phyloP scores from a whole-genome alignment of 2,329 filamentous ascomycete species.

The Ilyonectria mors-panacis region DNA sequence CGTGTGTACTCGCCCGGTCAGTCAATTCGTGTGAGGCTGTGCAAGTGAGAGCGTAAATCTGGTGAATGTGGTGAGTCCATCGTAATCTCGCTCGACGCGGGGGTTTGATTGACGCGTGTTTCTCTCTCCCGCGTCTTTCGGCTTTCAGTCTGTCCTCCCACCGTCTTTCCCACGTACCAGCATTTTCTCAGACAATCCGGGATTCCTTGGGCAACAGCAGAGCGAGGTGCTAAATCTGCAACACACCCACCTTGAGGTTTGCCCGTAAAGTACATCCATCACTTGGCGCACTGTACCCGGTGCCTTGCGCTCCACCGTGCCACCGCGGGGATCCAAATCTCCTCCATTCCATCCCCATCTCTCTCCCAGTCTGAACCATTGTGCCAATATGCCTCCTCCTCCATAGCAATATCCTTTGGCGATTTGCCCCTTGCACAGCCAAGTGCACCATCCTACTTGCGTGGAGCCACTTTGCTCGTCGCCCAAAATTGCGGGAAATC shows the following conservation, averaged over 20 bases:
- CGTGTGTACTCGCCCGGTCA: neutral
- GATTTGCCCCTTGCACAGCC: conserved; percentile 3
- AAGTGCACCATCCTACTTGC: conserved; percentile 11
- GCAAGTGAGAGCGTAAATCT: neutral
- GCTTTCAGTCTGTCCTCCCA: neutral
- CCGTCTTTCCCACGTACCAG: neutral
- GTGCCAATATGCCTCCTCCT: neutral
- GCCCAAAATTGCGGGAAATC: conserved; percentile 18
- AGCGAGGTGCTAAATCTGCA: neutral
- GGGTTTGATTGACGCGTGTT: conserved; percentile 18
- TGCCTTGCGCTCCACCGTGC: neutral
- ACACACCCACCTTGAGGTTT: neutral
- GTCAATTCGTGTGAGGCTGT: conserved; percentile 8
- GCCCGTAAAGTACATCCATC: neutral
- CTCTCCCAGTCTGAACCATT: neutral
- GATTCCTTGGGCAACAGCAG: neutral
- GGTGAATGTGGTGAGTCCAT: conserved; percentile 22
- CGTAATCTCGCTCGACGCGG: conserved; percentile 22
- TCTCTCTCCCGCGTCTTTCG: neutral
- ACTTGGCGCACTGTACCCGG: neutral
- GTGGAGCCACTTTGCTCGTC: conserved; percentile 9
- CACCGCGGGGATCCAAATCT: neutral
- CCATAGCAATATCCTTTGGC: conserved; percentile 5
- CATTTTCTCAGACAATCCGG: neutral
- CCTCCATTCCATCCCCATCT: neutral